phyloP scores from a whole-genome alignment of 768 basidiomycete genomes.

The Termitomyces sp. region DNA sequence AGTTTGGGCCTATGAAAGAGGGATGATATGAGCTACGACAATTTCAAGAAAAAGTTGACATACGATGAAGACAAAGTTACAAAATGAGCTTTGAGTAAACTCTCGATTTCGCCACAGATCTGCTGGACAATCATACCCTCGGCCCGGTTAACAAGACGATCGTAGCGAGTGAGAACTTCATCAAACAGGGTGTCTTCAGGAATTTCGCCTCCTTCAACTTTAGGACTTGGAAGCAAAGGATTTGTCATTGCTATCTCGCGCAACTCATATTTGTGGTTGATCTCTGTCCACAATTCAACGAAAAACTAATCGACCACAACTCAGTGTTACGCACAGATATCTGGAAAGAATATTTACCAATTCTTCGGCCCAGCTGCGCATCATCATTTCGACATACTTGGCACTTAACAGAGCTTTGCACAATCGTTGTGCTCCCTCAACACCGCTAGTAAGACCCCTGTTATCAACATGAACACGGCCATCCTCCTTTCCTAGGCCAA shows the following conservation, averaged over 20 bases:
- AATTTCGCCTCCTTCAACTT: slow-evolving; percentile 23
- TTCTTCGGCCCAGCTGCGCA: slow-evolving; percentile 88
- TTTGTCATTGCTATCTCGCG: slow-evolving; percentile 47
- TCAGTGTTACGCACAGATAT: neutral
- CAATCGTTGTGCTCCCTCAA: slow-evolving; percentile 76
- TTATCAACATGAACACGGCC: slow-evolving; percentile 44
- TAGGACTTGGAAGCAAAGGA: slow-evolving; percentile 44
- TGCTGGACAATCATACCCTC: slow-evolving; percentile 87
- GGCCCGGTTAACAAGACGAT: slow-evolving; percentile 54
- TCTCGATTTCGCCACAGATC: slow-evolving; percentile 77
- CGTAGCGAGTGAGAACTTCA: slow-evolving; percentile 62
- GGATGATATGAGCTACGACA: neutral
- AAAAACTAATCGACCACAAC: slow-evolving; percentile 62
- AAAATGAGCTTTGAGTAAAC: slow-evolving; percentile 68
- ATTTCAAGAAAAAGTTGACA: slow-evolving; percentile 11
- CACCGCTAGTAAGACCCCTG: slow-evolving; percentile 69
- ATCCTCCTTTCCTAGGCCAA: slow-evolving; percentile 43
- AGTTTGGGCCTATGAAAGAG: slow-evolving; percentile 13
- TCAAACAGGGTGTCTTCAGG: slow-evolving; percentile 75
- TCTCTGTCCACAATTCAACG: slow-evolving; percentile 83
- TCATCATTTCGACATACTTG: slow-evolving; percentile 58
- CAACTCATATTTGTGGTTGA: slow-evolving; percentile 53
- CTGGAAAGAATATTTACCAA: slow-evolving; percentile 43
- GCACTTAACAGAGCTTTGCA: slow-evolving; percentile 85
- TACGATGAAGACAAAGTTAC: slow-evolving; percentile 39